Evolutionary conservation across 1,139 yeast species (phyloP), one percentile per base, ranked within the genome.

Genomic region (Blastobotrys arbuscula): DNA sequence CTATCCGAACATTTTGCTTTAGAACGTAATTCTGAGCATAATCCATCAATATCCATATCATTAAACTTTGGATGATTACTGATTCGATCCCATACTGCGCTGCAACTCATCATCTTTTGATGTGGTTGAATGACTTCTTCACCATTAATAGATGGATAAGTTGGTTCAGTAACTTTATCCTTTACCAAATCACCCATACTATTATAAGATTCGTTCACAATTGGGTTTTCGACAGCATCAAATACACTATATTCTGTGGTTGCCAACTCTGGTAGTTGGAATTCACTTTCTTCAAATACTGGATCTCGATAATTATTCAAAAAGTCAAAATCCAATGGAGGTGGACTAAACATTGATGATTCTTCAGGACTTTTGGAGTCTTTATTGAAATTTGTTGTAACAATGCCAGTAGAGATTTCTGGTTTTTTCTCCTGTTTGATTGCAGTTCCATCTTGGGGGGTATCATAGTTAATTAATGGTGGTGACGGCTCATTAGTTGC

Each of bases 1-100:
- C 75, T 73, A 62, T 90, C 97, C 4, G 95, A 83, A 71, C 98
- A 92, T 68, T 88, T 89, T n/a, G 97, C 97, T 75, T 90, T 92
- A 39, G 81, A 70, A 68, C 90, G 84, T 64, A 92, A 76, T 67
- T 92, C 98, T 37, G 71, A 66, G 74, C 98, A 92, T 62, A 92
- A 76, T 1, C 96, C 94, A 64, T 90, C 97, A 55, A 92, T 89
- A 67, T 92, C 97, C 50, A 92, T 74, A 53, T 90, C 96, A 6
- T 94, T 81, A 67, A 90, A 92, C 64, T 84, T 81, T 33, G 98
- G 97, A 73, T 92, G 97, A 15, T 95, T 71, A 2, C 96, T 86
- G 37, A 92, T 85, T 61, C 97, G 78, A 65, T 90, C 97, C 98
- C 98, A 92, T 20, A 90, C 84, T 59, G 89, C 97, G 0, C 95